phyloP scores from a whole-genome alignment of 1,284 basidiomycete genomes.

The Pseudozyma flocculosa region DNA sequence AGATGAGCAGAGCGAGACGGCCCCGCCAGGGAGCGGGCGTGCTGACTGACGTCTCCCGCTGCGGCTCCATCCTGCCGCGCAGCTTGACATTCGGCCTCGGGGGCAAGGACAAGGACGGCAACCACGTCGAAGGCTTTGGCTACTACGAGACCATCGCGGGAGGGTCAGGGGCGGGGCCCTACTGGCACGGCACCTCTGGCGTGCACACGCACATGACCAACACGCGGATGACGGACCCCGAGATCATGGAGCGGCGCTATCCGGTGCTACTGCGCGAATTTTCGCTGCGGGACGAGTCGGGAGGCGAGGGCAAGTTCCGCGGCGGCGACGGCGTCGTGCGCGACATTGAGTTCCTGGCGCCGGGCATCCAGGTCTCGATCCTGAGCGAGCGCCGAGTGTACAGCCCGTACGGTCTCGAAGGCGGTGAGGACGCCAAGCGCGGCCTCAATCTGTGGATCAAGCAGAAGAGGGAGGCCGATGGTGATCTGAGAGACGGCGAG shows the following conservation, averaged over 20 bases:
- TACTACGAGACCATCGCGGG: slow-evolving; percentile 97
- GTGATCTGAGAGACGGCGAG: slow-evolving; percentile 62
- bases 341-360: slow-evolving; percentile 81
- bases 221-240: slow-evolving; percentile 74
- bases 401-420: slow-evolving; percentile 85
- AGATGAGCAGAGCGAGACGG: too few species aligned
- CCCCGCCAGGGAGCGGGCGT: too few species aligned
- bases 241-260: slow-evolving; percentile 86
- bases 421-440: slow-evolving; percentile 73
- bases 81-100: slow-evolving; percentile 89
- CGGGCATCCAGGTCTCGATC: slow-evolving; percentile 77
- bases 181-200: slow-evolving; percentile 73
- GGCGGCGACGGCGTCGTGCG: slow-evolving; percentile 87
- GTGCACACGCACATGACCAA: slow-evolving; percentile 77
- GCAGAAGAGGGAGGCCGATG: slow-evolving; percentile 69
- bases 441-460: slow-evolving; percentile 91
- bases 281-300: slow-evolving; percentile 73
- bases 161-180: slow-evolving; percentile 82
- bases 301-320: slow-evolving; percentile 73
- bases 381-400: slow-evolving; percentile 83
- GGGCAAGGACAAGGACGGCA: slow-evolving; percentile 78
- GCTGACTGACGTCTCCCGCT: too few species aligned
- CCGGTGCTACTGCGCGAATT: slow-evolving; percentile 83
- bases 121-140: slow-evolving; percentile 77
- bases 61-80: too few species aligned